phyloP scores from a whole-genome alignment of 768 basidiomycete genomes.

The Hortiboletus campestris region DNA sequence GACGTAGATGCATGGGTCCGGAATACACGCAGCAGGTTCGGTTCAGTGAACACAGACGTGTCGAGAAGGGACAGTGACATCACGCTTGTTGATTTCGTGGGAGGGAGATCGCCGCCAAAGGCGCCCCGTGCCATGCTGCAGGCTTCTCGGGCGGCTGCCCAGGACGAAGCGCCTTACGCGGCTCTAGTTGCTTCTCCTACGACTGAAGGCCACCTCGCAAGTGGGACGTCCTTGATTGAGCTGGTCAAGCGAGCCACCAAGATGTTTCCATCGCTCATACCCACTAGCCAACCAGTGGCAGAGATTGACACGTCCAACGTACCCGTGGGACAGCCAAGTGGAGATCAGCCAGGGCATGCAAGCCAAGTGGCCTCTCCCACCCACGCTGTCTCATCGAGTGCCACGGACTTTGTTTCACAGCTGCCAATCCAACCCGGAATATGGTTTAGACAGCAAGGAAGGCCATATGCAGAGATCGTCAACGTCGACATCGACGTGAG shows the following conservation, averaged over 20 bases:
- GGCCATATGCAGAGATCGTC: constrained; percentile 18
- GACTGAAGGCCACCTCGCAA: neutral
- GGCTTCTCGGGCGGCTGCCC: constrained; percentile 1
- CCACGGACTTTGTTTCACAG: constrained; percentile 12
- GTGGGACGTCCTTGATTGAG: constrained; percentile 1
- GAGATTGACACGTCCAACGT: neutral
- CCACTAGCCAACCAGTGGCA: neutral
- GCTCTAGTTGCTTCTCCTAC: constrained; percentile 4
- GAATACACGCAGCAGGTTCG: constrained; percentile 16
- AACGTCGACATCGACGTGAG: constrained; percentile 22
- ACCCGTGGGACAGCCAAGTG: neutral
- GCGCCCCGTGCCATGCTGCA: constrained; percentile 24
- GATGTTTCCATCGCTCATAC: constrained; percentile 5
- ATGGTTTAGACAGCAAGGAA: constrained; percentile 28
- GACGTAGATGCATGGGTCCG: constrained; percentile 12
- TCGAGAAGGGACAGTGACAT: constrained; percentile 27
- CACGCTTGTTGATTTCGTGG: constrained; percentile 21
- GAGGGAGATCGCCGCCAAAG: constrained; percentile 14
- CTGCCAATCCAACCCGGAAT: constrained; percentile 20
- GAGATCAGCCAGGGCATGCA: neutral
- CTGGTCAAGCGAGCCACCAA: constrained; percentile 1
- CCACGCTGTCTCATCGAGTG: neutral
- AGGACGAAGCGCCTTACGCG: neutral
- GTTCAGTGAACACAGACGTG: constrained; percentile 13
- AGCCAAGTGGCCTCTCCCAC: neutral